Evolutionary conservation across 2,329 filamentous ascomycete species (phyloP), one percentile per base, ranked within the genome.

Genomic region (Furcasterigmium sp.): DNA sequence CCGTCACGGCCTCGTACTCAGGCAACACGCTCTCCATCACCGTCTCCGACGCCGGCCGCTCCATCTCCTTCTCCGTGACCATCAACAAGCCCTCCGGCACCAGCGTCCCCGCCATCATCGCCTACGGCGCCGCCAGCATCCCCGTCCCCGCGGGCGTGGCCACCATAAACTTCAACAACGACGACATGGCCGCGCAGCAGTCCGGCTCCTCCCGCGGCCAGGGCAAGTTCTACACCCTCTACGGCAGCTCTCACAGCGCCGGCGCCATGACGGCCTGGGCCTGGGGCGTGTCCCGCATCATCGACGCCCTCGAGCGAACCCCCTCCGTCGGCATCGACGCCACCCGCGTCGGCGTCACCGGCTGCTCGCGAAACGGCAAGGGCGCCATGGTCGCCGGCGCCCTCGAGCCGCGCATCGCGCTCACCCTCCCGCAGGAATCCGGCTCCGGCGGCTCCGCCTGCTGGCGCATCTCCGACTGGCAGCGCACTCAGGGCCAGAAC

Each of bases 351-450:
- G 72, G 67, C 28, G 70, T 75, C 4, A 75, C 71, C 10, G 70
- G 72, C 13, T 75, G 72, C 58, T 73, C 70, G 19, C 65, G 71
- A 19, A 72, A 74, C 50, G 72, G 71, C 36, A 75, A 75, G 55
- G 72, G 72, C 19, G 70, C 72, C 10, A 59, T 75, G 15, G 65
- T 75, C 5, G 70, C 70, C 3, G 70, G 69, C 2, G 72, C 72
- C 1, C 62, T 75, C 23, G 72, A 74, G 41, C 53, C 61, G 19
- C 68, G 72, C 30, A 66, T 75, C 45, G 69, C 69, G 13, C 64
- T 75, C 6, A 70, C 67, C 8, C 56, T 75, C 11, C 70, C 71
- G 1, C 70, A 75, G 51, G 72, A 75, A 49, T 71, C 68, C 9
- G 72, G 71, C 15, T 65, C 70, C 10, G 71, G 72, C 32, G 70